Percentiles rank a stretch among this genome's conserved stretches.
phyloP scores from a whole-genome alignment of 495 filamentous ascomycete species.

The Penicillium chermesinum region DNA sequence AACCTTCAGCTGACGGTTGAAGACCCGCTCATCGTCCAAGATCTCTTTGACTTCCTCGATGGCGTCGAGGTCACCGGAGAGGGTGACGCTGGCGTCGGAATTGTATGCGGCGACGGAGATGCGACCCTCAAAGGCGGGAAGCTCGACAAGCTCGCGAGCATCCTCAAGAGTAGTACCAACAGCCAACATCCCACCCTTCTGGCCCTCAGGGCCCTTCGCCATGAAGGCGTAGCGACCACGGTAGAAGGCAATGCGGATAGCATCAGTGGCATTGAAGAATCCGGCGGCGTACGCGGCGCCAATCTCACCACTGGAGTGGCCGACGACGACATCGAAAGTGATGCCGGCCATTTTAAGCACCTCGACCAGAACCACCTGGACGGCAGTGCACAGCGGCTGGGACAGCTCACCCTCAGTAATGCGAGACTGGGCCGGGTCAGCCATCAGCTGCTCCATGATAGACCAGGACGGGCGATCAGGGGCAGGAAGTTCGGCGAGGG shows the following conservation, averaged over 20 bases:
- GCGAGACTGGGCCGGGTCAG: constrained; percentile 1
- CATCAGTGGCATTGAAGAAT: constrained; percentile 22
- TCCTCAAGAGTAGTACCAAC: constrained; percentile 42
- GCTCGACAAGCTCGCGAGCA: constrained; percentile 27
- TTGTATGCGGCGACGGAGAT: constrained; percentile 27
- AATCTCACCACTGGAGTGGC: constrained; percentile 32
- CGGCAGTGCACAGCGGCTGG: constrained; percentile 35
- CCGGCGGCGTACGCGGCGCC: constrained; percentile 31
- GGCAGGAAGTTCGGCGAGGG: background rate
- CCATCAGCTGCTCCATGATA: constrained; percentile 9
- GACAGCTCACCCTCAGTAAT: constrained; percentile 27
- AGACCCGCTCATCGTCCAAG: constrained; percentile 10
- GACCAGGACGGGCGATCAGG: constrained; percentile 9
- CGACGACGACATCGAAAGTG: constrained; percentile 12
- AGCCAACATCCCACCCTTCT: constrained; percentile 51
- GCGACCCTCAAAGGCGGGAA: constrained; percentile 1
- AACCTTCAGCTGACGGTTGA: constrained; percentile 38
- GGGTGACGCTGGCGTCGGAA: constrained; percentile 25
- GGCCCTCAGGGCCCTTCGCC: background rate
- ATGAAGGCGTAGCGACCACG: constrained; percentile 29
- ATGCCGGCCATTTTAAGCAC: constrained; percentile 14
- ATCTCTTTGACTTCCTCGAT: constrained; percentile 19
- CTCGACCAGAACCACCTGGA: constrained; percentile 23
- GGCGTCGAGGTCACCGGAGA: constrained; percentile 27
- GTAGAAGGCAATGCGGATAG: constrained; percentile 47